Evolutionary conservation across 257 asterid genomes (phyloP).

Genomic region (Ocimum tenuiflorum): DNA sequence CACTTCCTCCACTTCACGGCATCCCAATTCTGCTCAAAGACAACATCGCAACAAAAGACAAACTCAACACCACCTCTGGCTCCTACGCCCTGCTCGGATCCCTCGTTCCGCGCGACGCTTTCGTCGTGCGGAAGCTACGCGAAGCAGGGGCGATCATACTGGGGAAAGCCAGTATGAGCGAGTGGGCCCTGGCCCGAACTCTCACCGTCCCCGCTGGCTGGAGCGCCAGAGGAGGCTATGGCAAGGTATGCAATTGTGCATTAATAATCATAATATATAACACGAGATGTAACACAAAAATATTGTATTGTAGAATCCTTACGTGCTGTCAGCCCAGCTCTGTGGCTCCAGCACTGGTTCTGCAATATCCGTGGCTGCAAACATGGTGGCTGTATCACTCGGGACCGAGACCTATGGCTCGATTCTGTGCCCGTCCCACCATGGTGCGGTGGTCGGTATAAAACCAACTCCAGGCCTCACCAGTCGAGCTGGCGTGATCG

Average conservation of each 20-base stretch:
- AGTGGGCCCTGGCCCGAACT: conserved; percentile 55
- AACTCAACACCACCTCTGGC: conserved; percentile 61
- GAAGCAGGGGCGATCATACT: conserved; percentile 51
- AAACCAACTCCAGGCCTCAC: conserved; percentile 73
- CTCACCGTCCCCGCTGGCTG: conserved; percentile 43
- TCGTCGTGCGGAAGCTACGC: conserved; percentile 56
- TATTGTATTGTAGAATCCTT: conserved; percentile 80
- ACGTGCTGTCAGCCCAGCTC: conserved; percentile 30
- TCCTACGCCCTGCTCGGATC: conserved; percentile 64
- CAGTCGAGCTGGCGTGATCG: conserved; percentile 63
- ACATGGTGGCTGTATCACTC: conserved; percentile 52
- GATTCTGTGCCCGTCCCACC: conserved; percentile 52
- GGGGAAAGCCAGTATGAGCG: conserved; percentile 64
- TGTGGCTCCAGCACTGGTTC: conserved; percentile 79
- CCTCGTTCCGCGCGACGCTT: conserved; percentile 45
- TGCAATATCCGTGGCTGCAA: conserved; percentile 64
- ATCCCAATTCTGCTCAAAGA: conserved; percentile 72
- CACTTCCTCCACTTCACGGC: conserved; percentile 34
- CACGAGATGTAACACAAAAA: no score
- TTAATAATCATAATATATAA: no score
- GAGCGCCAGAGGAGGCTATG: no score
- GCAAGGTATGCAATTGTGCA: no score
- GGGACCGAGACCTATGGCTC: conserved; percentile 69
- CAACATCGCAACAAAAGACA: conserved; percentile 47
- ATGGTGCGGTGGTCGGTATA: conserved; percentile 58